Evolutionary conservation across 371 early-diverging fungal genomes (phyloP).

Genomic region (Mycotypha africana): DNA sequence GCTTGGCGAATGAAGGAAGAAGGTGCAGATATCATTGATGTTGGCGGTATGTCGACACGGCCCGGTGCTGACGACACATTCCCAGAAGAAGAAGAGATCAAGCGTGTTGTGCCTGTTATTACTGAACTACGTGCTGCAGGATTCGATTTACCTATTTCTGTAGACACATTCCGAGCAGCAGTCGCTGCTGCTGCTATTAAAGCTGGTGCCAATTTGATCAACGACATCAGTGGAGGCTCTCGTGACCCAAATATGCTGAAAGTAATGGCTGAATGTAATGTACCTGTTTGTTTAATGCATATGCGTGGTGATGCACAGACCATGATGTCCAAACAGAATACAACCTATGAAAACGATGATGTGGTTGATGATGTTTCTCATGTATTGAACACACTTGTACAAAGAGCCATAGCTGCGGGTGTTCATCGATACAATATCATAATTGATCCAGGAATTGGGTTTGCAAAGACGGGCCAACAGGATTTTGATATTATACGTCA

Average conservation of each 20-base stretch:
- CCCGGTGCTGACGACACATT: constrained; percentile 78
- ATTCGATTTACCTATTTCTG: constrained; percentile 73
- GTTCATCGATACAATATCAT: constrained; percentile 94
- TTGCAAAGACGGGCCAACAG: constrained; percentile 88
- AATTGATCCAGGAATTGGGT: constrained; percentile 96
- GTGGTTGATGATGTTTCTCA: constrained; percentile 69
- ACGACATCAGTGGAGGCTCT: constrained; percentile 91
- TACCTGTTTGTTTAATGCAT: constrained; percentile 95
- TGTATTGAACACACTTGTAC: constrained; percentile 63
- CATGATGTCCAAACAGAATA: constrained; percentile 71
- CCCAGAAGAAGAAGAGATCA: constrained; percentile 74
- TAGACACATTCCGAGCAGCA: constrained; percentile 86
- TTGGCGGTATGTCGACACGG: constrained; percentile 95
- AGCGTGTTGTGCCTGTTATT: constrained; percentile 88
- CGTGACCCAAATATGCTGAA: constrained; percentile 78
- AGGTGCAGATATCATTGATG: constrained; percentile 92
- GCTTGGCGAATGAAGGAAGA: constrained; percentile 68
- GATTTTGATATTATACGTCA: constrained; percentile 81
- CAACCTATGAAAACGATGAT: constrained; percentile 64
- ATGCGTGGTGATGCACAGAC: constrained; percentile 93
- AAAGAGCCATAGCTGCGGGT: constrained; percentile 70
- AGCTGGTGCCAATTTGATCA: constrained; percentile 87
- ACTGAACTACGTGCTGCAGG: constrained; percentile 62
- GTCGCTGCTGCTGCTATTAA: constrained; percentile 78
- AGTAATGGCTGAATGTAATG: constrained; percentile 70